Evolutionary conservation across 2,329 filamentous ascomycete species (phyloP), one percentile per base, ranked within the genome.

Genomic region (Fusarium heterosporum): DNA sequence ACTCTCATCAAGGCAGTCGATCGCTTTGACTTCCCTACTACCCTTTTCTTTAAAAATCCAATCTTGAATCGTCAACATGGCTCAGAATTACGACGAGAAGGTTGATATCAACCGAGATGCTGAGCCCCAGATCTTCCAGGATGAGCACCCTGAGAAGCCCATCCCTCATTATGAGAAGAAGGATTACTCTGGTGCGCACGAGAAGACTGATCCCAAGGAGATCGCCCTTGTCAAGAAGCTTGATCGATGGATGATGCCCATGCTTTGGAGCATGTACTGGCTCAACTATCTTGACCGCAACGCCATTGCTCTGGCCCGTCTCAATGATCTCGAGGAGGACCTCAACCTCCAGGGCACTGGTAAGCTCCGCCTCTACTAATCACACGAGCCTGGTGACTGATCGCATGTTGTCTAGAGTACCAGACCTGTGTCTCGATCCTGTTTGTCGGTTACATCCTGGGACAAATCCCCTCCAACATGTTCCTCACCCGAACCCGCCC

Each of bases 271-370:
- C 57, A 75, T 79, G 73, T 83, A 82, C 64, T 82, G 79, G 71
- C 73, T 82, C 41, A 82, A 80, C 58, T 81, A 81, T 51, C 74
- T 83, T 19, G 82, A 84, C 40, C 76, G 81, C 8, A 83, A 83
- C 55, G 81, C 81, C 28, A 83, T 84, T 63, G 80, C 80, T 0
- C 76, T 82, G 34, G 82, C 82, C 2, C 70, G 74, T 2, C 61
- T 78, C 16, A 78, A 78, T 22, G 67, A 71, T 41, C 71, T 76
- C 0, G 74, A 76, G 32, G 58, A 72, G 10, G 74, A 76, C 26
- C 64, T 76, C 0, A 73, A 74, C 17, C 70, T 72, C 2, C 61
- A 59, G 4, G 55, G 55, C 19, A 59, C 61, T n/a, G 45, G 69
- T 66, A 39, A 22, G 54, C 46, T 4, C 2, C 3, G 5, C 4